A percentile compares a stretch with the other conserved stretches of the same genome.
phyloP scores from a whole-genome alignment of 1,139 yeast genomes.

The Williopsis jadinii region DNA sequence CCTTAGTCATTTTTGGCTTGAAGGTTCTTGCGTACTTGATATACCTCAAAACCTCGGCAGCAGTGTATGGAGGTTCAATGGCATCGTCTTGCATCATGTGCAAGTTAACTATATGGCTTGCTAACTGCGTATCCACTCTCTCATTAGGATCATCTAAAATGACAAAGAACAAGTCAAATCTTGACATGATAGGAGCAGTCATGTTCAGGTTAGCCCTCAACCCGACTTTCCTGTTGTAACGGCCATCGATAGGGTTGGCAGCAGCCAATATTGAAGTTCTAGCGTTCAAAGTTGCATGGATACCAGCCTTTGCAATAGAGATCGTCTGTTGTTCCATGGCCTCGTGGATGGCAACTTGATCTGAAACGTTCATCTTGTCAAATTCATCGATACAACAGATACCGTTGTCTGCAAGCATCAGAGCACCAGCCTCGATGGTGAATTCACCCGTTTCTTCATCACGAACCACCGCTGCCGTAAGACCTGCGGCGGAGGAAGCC shows the following conservation, averaged over 20 bases:
- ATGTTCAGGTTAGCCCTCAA: constrained; percentile 82
- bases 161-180: constrained; percentile 93
- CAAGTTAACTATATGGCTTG: constrained; percentile 85
- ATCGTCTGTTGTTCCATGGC: constrained; percentile 99
- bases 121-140: constrained; percentile 80
- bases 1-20: constrained; percentile 81
- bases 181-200: constrained; percentile 99
- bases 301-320: constrained; percentile 97
- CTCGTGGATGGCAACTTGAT: constrained; percentile 98
- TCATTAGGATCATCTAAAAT: constrained; percentile 94
- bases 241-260: constrained; percentile 94
- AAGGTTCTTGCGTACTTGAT: constrained; percentile 91
- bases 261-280: constrained; percentile 95
- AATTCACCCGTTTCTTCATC: constrained; percentile 98
- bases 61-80: constrained; percentile 81
- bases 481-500: constrained; percentile 98
- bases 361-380: constrained; percentile 93
- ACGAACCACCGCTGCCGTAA: constrained; percentile 95
- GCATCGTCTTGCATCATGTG: constrained; percentile 93
- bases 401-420: constrained; percentile 98
- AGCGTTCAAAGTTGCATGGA: constrained; percentile 94
- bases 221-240: constrained; percentile 83
- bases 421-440: constrained; percentile 98
- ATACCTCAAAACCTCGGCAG: constrained; percentile 83
- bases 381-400: constrained; percentile 98